A percentile compares a stretch with the other conserved stretches of the same genome.
Conservation (phyloP, 2,329 filamentous ascomycete genomes). For the Fusarium annulatum region DNA sequence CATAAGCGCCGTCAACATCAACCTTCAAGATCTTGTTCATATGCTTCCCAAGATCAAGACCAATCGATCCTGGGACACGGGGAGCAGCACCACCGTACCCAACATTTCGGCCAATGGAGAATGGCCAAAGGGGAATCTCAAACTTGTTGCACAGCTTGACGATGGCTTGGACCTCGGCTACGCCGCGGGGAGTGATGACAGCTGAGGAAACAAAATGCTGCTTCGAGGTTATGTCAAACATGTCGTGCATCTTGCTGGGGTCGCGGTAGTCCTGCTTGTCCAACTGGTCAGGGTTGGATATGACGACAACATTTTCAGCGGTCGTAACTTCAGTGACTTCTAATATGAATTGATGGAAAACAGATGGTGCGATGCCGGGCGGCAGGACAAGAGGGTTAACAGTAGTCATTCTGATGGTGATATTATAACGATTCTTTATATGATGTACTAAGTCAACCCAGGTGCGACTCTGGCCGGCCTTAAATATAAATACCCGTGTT, state of each 20-base stretch:
- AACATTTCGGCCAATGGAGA: conserved; percentile 34
- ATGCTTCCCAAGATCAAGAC: conserved; percentile 22
- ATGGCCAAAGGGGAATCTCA: conserved; percentile 35
- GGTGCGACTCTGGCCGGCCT: neutral
- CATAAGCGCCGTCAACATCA: conserved; percentile 29
- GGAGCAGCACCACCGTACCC: conserved; percentile 33
- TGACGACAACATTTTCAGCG: conserved; percentile 18
- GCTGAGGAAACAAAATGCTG: conserved; percentile 34
- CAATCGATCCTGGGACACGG: conserved; percentile 24
- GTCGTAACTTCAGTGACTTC: neutral
- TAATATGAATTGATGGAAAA: conserved; percentile 26
- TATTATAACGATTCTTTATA: too few species aligned
- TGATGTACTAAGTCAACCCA: too few species aligned
- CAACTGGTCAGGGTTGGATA: conserved; percentile 3
- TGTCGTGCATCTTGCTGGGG: conserved; percentile 34
- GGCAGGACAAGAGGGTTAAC: conserved; percentile 16
- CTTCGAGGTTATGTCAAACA: conserved; percentile 29
- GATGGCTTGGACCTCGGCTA: conserved; percentile 25
- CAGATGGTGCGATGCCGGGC: neutral
- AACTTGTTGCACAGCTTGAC: conserved; percentile 26
- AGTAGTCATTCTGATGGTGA: neutral
- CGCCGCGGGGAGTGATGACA: conserved; percentile 23
- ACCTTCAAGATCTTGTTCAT: conserved; percentile 34
- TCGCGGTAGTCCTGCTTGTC: conserved; percentile 28
- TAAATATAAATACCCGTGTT: neutral